A percentile compares a stretch with the other conserved stretches of the same genome.
Conservation (phyloP, 2,329 filamentous ascomycete species). For the Epichloe gansuensis region DNA sequence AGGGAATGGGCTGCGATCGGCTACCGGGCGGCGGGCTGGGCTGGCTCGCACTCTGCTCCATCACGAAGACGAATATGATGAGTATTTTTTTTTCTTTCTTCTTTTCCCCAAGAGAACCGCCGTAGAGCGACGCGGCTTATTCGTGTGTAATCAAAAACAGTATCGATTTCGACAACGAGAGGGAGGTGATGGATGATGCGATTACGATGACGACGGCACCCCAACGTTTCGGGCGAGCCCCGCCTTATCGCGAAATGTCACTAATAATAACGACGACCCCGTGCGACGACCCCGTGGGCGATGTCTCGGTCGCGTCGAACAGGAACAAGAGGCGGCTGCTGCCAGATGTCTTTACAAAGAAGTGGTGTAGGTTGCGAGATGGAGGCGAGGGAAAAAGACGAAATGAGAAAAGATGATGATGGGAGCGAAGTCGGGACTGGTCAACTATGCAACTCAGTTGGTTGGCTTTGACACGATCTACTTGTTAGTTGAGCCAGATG, state of each 20-base stretch:
- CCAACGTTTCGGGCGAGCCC: conserved; percentile 1
- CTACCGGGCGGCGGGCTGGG: conserved; percentile 12
- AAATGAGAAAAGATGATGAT: background rate
- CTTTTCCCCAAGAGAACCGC: too few species aligned
- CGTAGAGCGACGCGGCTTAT: background rate
- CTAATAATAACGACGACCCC: background rate
- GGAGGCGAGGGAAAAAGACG: background rate
- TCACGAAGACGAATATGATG: conserved; percentile 5
- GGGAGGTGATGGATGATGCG: conserved; percentile 1
- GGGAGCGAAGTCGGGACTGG: background rate
- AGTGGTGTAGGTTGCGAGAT: background rate
- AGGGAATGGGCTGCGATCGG: conserved; percentile 13
- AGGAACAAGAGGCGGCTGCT: too few species aligned
- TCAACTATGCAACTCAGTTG: too few species aligned
- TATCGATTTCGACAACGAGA: background rate
- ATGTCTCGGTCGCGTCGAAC: background rate
- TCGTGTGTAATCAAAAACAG: background rate
- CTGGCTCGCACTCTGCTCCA: conserved; percentile 17
- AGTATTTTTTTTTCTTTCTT: too few species aligned
- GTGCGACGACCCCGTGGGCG: background rate
- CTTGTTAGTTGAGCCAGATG: background rate
- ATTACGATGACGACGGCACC: background rate
- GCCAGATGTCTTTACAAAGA: too few species aligned
- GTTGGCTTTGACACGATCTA: too few species aligned
- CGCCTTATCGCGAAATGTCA: conserved; percentile 4